Base-by-base conservation (phyloP, 768 basidiomycete genomes). In the Auriculariales sp. region DNA sequence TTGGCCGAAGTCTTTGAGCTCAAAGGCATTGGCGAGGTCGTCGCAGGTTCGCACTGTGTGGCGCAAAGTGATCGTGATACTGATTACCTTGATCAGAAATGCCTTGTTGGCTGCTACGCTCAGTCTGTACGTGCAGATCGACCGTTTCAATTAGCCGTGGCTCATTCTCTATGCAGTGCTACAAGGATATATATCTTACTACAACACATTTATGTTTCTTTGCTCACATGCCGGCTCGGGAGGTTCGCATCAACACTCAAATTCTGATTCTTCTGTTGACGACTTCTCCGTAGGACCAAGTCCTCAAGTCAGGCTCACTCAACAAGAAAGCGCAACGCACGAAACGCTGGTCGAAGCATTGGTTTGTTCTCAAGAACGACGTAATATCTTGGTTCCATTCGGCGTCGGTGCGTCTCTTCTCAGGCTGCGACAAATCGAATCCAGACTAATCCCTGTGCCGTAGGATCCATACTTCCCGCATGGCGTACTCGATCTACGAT, bases 391-490 rank as follows among this genome's bases (percentile, higher is more conserved):
- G 95, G 95, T 98, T 89, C 63, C 86, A 90, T 54, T 89, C 87
- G 5, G 90, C 92, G 50, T 81, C 89, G 50, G 92, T 91, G 64
- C 68, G 71, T 62, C 36, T n/a, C n/a, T 28, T 32, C 19, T 46
- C 24, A 34, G 45, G 52, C 35, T 25, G n/a, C n/a, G n/a, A n/a
- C n/a, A n/a, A n/a, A n/a, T n/a, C n/a, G n/a, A 45, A 25, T 10
- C 44, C 22, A 12, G 28, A 12, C 56, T 49, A 3, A 48, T 46
- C n/a, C n/a, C n/a, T n/a, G 48, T 49, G 10, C 56, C 33, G 46
- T 53, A 94, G 91, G 92, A 99, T 58, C 94, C 93, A 2, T 99
- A 99, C 65, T 99, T 99, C 63, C 88, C 93, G 10, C 87, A 92
- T 56, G 95, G 92, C 24, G 91, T 97, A 50, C 74, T 93, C n/a